Conservation (phyloP, 768 basidiomycete species). For the Piloderma croceum region DNA sequence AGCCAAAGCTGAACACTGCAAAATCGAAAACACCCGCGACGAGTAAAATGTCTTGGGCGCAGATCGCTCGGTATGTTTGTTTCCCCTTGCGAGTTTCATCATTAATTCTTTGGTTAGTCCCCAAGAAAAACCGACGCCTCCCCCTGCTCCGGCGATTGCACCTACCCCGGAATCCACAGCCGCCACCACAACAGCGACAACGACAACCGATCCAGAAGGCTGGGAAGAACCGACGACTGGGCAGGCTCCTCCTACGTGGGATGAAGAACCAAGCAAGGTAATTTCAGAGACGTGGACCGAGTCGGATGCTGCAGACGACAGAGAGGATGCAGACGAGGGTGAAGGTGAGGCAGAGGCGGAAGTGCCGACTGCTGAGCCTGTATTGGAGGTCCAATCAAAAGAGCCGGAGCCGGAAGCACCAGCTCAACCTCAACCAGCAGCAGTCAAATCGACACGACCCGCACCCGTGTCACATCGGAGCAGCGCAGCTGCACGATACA, state of each 20-base stretch:
- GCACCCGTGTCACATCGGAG: constrained; percentile 48
- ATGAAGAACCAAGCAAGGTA: constrained; percentile 54
- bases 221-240: constrained; percentile 75
- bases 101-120: constrained; percentile 34
- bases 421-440: constrained; percentile 30
- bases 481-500: constrained; percentile 61
- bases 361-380: constrained; percentile 23
- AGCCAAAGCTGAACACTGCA: constrained; percentile 31
- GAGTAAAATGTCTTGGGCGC: constrained; percentile 81
- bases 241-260: constrained; percentile 64
- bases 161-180: constrained; percentile 25
- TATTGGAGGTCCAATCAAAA: constrained; percentile 27
- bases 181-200: constrained; percentile 20
- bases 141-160: constrained; percentile 27
- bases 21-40: constrained; percentile 57
- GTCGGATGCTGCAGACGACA: constrained; percentile 30
- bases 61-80: constrained; percentile 62
- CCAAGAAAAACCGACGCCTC: constrained; percentile 57
- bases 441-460: constrained; percentile 46
- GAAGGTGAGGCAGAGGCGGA: constrained; percentile 14
- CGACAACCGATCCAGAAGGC: constrained; percentile 35
- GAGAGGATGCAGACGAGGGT: constrained; percentile 23
- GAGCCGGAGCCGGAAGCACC: constrained; percentile 10
- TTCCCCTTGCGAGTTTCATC: constrained; percentile 1
- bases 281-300: no score